A percentile compares a stretch with the other conserved stretches of the same genome.
Evolutionary conservation across 176 grass and related monocot genomes (phyloP).

Genomic region (Alloteropsis semialata): DNA sequence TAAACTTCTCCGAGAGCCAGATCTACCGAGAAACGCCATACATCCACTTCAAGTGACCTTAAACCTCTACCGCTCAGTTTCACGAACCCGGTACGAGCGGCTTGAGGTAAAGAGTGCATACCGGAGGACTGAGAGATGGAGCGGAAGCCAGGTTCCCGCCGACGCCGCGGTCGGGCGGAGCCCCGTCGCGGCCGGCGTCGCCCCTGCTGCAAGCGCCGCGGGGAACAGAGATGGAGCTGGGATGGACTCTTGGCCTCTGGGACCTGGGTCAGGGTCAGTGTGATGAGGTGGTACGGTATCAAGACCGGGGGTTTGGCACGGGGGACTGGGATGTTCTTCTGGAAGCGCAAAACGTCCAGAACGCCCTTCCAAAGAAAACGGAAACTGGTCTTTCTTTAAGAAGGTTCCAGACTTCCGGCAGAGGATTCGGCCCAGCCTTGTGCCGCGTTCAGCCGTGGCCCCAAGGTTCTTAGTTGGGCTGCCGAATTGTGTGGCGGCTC

Average conservation of each 20-base stretch:
- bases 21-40: background rate
- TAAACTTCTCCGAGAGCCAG: background rate
- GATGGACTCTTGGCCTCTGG: background rate
- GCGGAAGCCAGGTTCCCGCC: background rate
- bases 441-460: background rate
- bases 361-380: background rate
- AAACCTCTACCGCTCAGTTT: background rate
- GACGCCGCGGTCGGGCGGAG: slow-evolving; percentile 11
- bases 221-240: background rate
- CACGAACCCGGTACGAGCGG: background rate
- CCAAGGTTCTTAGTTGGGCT: background rate
- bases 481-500: background rate
- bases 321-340: background rate
- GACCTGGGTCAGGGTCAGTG: background rate
- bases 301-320: background rate
- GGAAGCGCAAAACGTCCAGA: background rate
- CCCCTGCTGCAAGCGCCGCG: background rate
- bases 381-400: background rate
- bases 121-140: background rate
- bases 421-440: background rate
- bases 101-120: background rate
- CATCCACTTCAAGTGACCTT: background rate
- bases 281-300: background rate
- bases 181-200: slow-evolving; percentile 6
- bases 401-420: background rate